These are phyloP conservation scores for Aspergillus indologenus DNA, from an alignment of 495 filamentous ascomycete genomes.

Conservation along the genomic window DNA sequence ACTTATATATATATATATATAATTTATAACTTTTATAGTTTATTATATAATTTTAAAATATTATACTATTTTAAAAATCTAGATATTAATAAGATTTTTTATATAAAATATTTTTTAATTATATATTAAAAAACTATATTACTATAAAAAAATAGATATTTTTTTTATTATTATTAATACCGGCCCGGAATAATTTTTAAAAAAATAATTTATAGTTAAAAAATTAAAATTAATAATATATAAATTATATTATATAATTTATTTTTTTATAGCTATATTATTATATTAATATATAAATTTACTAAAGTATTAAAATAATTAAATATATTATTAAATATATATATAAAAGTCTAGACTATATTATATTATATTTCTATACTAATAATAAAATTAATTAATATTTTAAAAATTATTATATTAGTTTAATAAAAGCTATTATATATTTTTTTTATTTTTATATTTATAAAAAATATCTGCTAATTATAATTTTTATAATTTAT, in stretches of 20 bases:
- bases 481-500: too few relatives aligned
- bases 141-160: too few relatives aligned
- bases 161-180: too few relatives aligned
- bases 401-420: slow-evolving; percentile 3
- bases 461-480: neutral
- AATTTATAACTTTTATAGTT: too few relatives aligned
- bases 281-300: neutral
- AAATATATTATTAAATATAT: slow-evolving; percentile 1
- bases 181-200: too few relatives aligned
- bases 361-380: neutral
- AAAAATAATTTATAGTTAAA: neutral
- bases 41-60: too few relatives aligned
- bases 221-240: neutral
- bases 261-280: neutral
- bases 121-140: neutral
- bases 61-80: neutral
- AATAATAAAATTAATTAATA: neutral
- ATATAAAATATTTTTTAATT: neutral
- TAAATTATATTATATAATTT: too few relatives aligned
- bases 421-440: neutral
- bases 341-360: neutral
- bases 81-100: neutral
- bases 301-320: neutral
- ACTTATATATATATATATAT: too few relatives aligned
- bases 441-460: neutral